Conservation (phyloP, 2,329 filamentous ascomycete species). For the Fusarium poae region DNA sequence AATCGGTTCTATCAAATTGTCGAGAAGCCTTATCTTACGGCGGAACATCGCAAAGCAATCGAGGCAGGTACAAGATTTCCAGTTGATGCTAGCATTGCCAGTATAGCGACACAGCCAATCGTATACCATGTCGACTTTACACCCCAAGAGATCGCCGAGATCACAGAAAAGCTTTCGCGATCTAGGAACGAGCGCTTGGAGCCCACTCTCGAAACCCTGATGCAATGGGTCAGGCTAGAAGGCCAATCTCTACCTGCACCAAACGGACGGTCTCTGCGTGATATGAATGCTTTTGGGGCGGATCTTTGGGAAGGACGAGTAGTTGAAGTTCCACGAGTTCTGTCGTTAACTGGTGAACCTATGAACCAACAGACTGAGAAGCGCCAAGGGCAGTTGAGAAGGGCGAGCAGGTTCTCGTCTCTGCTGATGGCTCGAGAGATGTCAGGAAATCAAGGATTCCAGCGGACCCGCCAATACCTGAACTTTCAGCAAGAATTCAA, state of each 20-base stretch:
- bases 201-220: slow-evolving; percentile 40
- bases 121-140: slow-evolving; percentile 63
- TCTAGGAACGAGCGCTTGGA: slow-evolving; percentile 30
- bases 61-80: slow-evolving; percentile 39
- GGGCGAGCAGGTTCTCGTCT: slow-evolving; percentile 52
- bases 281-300: slow-evolving; percentile 31
- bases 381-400: slow-evolving; percentile 20
- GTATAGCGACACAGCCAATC: slow-evolving; percentile 19
- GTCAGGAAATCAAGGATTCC: slow-evolving; percentile 59
- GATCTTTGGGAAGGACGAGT: slow-evolving; percentile 49
- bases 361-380: slow-evolving; percentile 25
- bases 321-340: slow-evolving; percentile 32
- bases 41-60: slow-evolving; percentile 49
- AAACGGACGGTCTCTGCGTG: slow-evolving; percentile 11
- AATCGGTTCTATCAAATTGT: slow-evolving; percentile 35
- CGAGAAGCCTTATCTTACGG: slow-evolving; percentile 48
- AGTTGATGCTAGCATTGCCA: slow-evolving; percentile 4
- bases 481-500: slow-evolving; percentile 62
- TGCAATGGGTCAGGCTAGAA: slow-evolving; percentile 8
- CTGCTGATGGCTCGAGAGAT: slow-evolving; percentile 65
- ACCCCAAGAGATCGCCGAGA: slow-evolving; percentile 53
- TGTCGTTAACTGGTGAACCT: slow-evolving; percentile 45
- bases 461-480: slow-evolving; percentile 56
- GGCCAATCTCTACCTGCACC: background rate
- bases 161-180: slow-evolving; percentile 42